Evolutionary conservation across 2,329 filamentous ascomycete genomes (phyloP), one percentile per base, ranked within the genome.

Genomic region (Endoconidiophora laricicola): DNA sequence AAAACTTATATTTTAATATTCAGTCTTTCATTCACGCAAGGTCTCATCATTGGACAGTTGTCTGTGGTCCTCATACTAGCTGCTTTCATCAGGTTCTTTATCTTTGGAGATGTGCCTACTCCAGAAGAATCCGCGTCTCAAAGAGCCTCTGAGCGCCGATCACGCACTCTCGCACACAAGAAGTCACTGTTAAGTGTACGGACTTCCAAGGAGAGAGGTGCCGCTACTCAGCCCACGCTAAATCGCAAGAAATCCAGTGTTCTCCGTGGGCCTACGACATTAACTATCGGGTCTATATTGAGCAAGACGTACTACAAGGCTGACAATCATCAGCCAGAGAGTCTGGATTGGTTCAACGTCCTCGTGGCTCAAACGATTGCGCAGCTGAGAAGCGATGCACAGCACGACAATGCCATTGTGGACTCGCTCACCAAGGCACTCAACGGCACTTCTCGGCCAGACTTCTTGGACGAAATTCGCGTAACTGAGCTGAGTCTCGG

Each of bases 61-160:
- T 94, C 87, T 2, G 84, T 98, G 43, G 85, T 94, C 12, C 69
- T 96, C 22, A 73, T 98, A 38, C 78, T 98, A 54, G 88, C 87
- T 56, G 86, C 83, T 57, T 96, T 98, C 67, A 96, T 98, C 66
- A 94, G 94, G 63, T 98, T 95, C 76, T 98, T 98, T 75, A 96
- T 98, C 61, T 96, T 98, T 62, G 91, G 91, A 58, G 91, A 96
- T 61, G 79, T 86, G 4, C 86, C 87, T 1, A 86, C 84, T 1
- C 74, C 86, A 54, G 87, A 94, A 55, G 79, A 82, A 49, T 85
- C 83, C 18, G 85, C 86, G 10, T 73, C 85, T 6, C 69, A 83
- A 41, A 78, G 83, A 56, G 85, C 83, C 52, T 81, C 81, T 9
- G 80, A 86, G 57, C 78, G 85, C 23, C 78, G 81, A 52, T 78